These are phyloP conservation scores for Cyclocybe aegerita DNA, from an alignment of 768 basidiomycete species.

Conservation along the genomic window DNA sequence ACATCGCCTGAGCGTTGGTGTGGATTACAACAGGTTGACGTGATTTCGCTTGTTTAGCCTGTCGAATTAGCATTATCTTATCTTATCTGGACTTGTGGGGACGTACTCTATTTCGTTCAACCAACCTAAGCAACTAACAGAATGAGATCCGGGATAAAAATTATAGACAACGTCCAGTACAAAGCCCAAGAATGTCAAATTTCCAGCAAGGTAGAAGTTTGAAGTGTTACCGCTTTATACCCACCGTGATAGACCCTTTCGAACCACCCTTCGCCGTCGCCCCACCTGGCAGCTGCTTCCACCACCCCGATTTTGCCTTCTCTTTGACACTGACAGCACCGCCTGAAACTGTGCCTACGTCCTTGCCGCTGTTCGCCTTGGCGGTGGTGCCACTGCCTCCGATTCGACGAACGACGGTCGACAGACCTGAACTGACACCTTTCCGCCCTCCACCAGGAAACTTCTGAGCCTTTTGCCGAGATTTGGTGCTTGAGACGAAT, in stretches of 20 bases:
- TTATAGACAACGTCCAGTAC: no score
- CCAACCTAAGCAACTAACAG: no score
- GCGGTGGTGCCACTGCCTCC: no score
- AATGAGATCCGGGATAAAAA: no score
- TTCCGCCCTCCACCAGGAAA: slow-evolving; percentile 58
- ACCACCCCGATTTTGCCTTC: slow-evolving; percentile 37
- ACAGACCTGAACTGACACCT: slow-evolving; percentile 64
- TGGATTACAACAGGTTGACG: slow-evolving; percentile 18
- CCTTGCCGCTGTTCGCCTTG: slow-evolving; percentile 1
- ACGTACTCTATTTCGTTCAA: no score
- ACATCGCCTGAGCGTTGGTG: background rate
- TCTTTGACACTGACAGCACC: slow-evolving; percentile 2
- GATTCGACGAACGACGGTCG: slow-evolving; percentile 40
- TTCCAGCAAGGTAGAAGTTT: no score
- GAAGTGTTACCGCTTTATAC: background rate
- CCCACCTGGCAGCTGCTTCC: slow-evolving; percentile 39
- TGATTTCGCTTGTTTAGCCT: slow-evolving; percentile 11
- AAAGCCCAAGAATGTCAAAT: no score
- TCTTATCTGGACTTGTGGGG: no score
- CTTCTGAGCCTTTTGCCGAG: background rate
- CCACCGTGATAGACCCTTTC: slow-evolving; percentile 22
- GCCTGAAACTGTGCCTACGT: background rate
- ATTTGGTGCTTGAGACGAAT: no score
- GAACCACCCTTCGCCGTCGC: slow-evolving; percentile 2
- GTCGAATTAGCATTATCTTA: no score